Percentiles rank a stretch among this genome's conserved stretches.
phyloP scores from a whole-genome alignment of 2,329 filamentous ascomycete species.

The Emergomyces pasteurianus region DNA sequence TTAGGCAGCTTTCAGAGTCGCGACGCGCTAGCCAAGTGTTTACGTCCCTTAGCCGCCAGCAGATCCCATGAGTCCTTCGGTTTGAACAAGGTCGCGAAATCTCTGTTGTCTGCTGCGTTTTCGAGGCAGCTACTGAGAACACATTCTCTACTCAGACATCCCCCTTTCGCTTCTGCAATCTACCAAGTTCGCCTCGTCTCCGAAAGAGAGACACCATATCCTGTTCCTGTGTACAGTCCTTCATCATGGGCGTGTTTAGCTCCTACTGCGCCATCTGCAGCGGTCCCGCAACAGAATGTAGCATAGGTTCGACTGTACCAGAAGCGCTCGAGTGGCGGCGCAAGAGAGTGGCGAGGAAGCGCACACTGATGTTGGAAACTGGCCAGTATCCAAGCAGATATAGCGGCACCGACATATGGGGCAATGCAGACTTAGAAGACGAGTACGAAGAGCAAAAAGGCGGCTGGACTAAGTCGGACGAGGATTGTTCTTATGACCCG shows the following conservation, averaged over 20 bases:
- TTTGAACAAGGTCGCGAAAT: background rate
- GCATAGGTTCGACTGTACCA: background rate
- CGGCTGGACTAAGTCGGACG: background rate
- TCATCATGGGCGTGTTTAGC: background rate
- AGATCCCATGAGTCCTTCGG: background rate
- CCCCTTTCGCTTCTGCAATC: background rate
- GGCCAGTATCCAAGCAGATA: background rate
- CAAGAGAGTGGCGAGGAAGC: background rate
- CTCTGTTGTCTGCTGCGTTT: no score
- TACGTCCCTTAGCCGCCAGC: background rate
- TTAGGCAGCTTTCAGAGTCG: no score
- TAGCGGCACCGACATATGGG: background rate
- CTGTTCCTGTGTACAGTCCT: background rate
- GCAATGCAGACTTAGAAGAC: background rate
- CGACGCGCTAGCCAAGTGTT: background rate
- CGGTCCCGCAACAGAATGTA: background rate
- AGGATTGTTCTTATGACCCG: background rate
- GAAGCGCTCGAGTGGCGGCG: background rate
- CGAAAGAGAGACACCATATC: background rate
- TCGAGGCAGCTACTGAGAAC: background rate
- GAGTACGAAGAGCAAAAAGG: background rate
- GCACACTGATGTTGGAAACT: background rate
- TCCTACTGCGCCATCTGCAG: slow-evolving; percentile 2
- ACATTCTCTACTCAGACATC: background rate
- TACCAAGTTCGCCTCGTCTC: background rate